Conservation (phyloP, 1,284 basidiomycete species). For the Ceratobasidium theobromae region DNA sequence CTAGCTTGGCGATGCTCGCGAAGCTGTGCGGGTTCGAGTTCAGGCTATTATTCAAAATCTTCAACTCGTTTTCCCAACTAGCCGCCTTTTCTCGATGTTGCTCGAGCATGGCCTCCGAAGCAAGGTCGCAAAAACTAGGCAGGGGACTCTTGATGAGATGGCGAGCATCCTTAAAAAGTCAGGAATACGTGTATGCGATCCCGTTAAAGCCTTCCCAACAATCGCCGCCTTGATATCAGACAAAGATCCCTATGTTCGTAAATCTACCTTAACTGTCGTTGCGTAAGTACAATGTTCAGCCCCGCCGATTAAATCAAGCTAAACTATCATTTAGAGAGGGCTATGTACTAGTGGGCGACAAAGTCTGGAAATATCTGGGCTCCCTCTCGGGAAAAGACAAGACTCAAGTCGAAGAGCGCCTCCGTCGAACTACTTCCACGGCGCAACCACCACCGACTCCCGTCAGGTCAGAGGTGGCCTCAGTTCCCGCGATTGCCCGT, state of each 20-base stretch:
- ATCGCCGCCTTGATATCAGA: constrained; percentile 85
- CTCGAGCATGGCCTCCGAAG: constrained; percentile 84
- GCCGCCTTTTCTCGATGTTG: constrained; percentile 83
- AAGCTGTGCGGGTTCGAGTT: constrained; percentile 69
- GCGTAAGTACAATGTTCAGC: constrained; percentile 51
- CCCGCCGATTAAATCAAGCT: constrained; percentile 24
- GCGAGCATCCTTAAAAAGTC: constrained; percentile 76
- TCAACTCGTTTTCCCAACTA: constrained; percentile 83
- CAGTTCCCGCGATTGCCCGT: constrained; percentile 49
- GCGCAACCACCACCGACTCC: constrained; percentile 34
- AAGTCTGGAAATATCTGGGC: constrained; percentile 80
- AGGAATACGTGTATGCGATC: constrained; percentile 79
- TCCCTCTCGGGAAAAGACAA: constrained; percentile 81
- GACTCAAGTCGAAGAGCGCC: constrained; percentile 85
- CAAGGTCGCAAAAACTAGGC: constrained; percentile 88
- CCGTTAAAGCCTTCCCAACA: constrained; percentile 73
- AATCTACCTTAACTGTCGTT: constrained; percentile 74
- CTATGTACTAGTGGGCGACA: constrained; percentile 82
- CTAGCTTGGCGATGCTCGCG: constrained; percentile 79
- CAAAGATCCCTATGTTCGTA: constrained; percentile 83
- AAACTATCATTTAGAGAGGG: constrained; percentile 60
- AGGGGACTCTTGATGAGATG: constrained; percentile 83
- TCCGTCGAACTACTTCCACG: constrained; percentile 76
- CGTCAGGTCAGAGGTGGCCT: constrained; percentile 30
- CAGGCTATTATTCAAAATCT: constrained; percentile 71